These are phyloP conservation scores for Hypoxylon sp. DNA, from an alignment of 2,329 filamentous ascomycete genomes.

Conservation along the genomic window DNA sequence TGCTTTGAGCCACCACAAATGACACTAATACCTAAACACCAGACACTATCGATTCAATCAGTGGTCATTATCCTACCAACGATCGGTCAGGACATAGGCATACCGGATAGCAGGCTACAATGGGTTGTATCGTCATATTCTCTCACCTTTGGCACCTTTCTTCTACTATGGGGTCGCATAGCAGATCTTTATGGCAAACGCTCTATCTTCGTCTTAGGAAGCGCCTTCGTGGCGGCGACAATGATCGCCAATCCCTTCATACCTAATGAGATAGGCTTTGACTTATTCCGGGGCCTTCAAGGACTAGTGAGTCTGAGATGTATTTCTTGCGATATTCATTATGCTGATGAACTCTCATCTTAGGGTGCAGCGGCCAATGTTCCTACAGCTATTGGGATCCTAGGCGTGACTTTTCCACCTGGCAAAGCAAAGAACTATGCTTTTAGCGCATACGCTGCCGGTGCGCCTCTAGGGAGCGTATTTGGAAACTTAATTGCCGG, in stretches of 20 bases:
- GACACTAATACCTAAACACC: too few species aligned
- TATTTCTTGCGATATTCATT: too few species aligned
- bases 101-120: conserved; percentile 67
- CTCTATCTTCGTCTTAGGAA: conserved; percentile 70
- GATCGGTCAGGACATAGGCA: conserved; percentile 64
- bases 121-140: conserved; percentile 74
- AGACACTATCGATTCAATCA: conserved; percentile 66
- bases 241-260: conserved; percentile 70
- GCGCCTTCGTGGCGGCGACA: conserved; percentile 67
- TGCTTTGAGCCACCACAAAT: too few species aligned
- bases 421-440: conserved; percentile 76
- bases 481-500: conserved; percentile 72
- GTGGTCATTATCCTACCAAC: conserved; percentile 70
- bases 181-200: conserved; percentile 74
- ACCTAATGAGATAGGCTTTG: conserved; percentile 72
- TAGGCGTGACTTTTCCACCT: conserved; percentile 72
- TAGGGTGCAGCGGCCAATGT: conserved; percentile 73
- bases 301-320: conserved; percentile 65
- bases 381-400: conserved; percentile 74
- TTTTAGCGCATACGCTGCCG: conserved; percentile 71
- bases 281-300: conserved; percentile 71
- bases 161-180: conserved; percentile 72
- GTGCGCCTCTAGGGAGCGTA: conserved; percentile 69
- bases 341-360: too few species aligned
- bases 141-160: conserved; percentile 72